These are phyloP conservation scores for Zychaea mexicana DNA, from an alignment of 371 early-diverging fungal genomes.

Conservation along the genomic window DNA sequence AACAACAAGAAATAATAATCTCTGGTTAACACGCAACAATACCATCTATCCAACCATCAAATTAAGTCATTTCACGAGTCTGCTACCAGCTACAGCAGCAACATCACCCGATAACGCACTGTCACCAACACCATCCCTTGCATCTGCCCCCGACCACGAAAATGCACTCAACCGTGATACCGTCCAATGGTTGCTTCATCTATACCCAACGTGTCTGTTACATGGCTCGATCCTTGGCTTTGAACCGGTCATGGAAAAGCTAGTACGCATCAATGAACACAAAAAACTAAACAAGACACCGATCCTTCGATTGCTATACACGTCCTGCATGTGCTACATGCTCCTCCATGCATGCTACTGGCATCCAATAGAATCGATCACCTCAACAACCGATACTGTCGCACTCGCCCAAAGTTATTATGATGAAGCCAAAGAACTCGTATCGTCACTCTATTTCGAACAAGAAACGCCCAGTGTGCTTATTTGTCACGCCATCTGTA, in stretches of 20 bases:
- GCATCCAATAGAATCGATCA: constrained; percentile 34
- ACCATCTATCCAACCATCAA: constrained; percentile 42
- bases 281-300: constrained; percentile 12
- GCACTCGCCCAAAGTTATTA: constrained; percentile 36
- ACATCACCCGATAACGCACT: not conserved
- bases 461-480: constrained; percentile 23
- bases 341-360: constrained; percentile 44
- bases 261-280: constrained; percentile 21
- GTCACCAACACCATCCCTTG: constrained; percentile 14
- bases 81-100: constrained; percentile 21
- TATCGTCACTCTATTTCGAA: constrained; percentile 44
- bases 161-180: not conserved
- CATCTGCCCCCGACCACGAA: constrained; percentile 1
- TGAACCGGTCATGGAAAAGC: constrained; percentile 16
- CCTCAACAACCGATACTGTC: constrained; percentile 1
- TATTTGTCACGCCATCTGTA: constrained; percentile 44
- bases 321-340: constrained; percentile 46
- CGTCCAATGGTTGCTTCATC: constrained; percentile 14
- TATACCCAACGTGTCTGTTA: constrained; percentile 42
- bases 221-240: constrained; percentile 43
- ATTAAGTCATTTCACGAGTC: constrained; percentile 44
- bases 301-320: constrained; percentile 27
- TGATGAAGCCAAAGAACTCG: constrained; percentile 36
- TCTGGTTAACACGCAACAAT: constrained; percentile 39
- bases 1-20: constrained; percentile 10